Evolutionary conservation across 2,329 filamentous ascomycete species (phyloP).

Genomic region (Neofusicoccum umdonicola): DNA sequence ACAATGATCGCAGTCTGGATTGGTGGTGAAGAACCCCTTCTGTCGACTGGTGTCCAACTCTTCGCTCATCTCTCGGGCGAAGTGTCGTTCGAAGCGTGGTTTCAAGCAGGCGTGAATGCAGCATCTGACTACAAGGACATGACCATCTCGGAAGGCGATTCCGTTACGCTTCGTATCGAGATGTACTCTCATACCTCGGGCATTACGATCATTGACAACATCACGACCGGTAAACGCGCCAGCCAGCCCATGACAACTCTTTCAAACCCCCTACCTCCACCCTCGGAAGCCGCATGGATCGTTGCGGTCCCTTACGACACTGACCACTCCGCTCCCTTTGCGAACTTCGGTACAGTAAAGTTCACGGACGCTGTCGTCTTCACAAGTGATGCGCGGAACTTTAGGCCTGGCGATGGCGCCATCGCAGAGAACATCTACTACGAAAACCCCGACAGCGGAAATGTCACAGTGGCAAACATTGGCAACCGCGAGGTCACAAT

Average conservation of each 20-base stretch:
- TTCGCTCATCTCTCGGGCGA: too few species aligned
- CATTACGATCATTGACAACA: constrained; percentile 51
- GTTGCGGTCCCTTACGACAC: constrained; percentile 11
- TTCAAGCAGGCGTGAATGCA: too few species aligned
- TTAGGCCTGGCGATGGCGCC: constrained; percentile 9
- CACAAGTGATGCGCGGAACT: constrained; percentile 18
- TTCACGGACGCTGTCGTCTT: constrained; percentile 8
- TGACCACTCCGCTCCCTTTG: background rate
- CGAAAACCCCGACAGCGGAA: too few species aligned
- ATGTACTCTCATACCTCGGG: constrained; percentile 44
- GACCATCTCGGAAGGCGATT: constrained; percentile 37
- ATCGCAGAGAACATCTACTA: background rate
- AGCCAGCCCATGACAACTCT: constrained; percentile 48
- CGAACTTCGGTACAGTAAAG: constrained; percentile 15
- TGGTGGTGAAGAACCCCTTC: background rate
- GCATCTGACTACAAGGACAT: constrained; percentile 31
- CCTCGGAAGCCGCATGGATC: constrained; percentile 20
- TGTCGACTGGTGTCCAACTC: too few species aligned
- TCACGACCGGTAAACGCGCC: constrained; percentile 51
- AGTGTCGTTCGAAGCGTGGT: too few species aligned
- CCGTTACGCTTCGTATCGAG: constrained; percentile 41
- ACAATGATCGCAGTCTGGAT: background rate
- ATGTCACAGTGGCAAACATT: background rate
- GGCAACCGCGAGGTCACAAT: background rate
- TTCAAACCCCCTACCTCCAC: background rate